Conservation (phyloP, 2,329 filamentous ascomycete genomes). For the Endoconidiophora laricicola region DNA sequence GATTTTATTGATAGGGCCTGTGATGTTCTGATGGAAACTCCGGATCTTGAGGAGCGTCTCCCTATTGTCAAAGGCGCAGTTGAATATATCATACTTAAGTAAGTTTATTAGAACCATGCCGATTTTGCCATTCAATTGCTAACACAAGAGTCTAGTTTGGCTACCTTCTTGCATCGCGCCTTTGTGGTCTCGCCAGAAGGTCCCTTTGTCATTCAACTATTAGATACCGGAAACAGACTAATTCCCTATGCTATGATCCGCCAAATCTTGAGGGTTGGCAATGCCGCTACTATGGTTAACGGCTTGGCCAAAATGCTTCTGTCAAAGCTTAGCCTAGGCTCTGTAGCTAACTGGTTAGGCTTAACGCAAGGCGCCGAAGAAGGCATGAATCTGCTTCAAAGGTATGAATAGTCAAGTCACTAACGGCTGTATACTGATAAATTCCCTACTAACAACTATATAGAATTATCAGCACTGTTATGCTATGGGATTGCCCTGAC, state of each 20-base stretch:
- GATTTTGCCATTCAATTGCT: not conserved
- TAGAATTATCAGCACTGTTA: constrained; percentile 56
- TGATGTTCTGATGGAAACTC: constrained; percentile 39
- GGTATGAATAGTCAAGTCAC: constrained; percentile 17
- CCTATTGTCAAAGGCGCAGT: constrained; percentile 45
- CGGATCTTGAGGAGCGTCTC: constrained; percentile 47
- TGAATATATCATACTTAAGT: constrained; percentile 55
- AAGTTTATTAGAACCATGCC: constrained; percentile 18
- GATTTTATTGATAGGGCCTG: constrained; percentile 49
- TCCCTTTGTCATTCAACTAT: constrained; percentile 52
- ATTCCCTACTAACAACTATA: constrained; percentile 9
- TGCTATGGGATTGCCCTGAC: constrained; percentile 56
- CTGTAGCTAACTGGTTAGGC: constrained; percentile 65
- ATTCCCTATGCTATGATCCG: constrained; percentile 56
- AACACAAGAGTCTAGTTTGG: constrained; percentile 32
- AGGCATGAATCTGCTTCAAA: constrained; percentile 65
- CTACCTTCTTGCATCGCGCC: constrained; percentile 57
- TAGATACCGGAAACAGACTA: constrained; percentile 53
- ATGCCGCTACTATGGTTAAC: constrained; percentile 67
- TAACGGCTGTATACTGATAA: not conserved
- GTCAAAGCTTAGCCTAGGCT: constrained; percentile 60
- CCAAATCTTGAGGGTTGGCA: constrained; percentile 59
- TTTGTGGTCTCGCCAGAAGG: constrained; percentile 60
- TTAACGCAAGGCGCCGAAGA: constrained; percentile 54
- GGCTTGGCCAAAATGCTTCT: constrained; percentile 56